Percentiles rank a stretch among this genome's conserved stretches.
These are phyloP conservation scores for Asterophora lycoperdoides DNA, from an alignment of 768 basidiomycete genomes.

Conservation along the genomic window DNA sequence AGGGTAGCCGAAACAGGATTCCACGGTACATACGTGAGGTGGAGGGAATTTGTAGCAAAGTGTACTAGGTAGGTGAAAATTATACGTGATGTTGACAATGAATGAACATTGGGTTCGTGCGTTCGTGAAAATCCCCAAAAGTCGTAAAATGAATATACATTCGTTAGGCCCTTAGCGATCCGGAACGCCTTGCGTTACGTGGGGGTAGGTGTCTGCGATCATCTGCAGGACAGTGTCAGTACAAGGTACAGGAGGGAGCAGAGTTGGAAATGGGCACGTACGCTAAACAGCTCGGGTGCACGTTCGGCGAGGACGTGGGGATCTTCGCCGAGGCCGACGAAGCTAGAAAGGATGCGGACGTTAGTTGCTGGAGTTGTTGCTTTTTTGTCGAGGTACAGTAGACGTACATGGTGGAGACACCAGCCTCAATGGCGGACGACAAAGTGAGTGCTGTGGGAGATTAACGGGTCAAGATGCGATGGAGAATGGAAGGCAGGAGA, in stretches of 20 bases:
- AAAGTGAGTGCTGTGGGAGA: slow-evolving; percentile 52
- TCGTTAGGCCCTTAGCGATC: slow-evolving; percentile 1
- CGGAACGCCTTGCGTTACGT: slow-evolving; percentile 59
- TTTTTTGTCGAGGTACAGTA: background rate
- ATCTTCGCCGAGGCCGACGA: slow-evolving; percentile 83
- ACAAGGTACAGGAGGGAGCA: background rate
- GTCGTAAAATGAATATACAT: no score
- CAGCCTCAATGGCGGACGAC: slow-evolving; percentile 75
- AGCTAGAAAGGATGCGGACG: slow-evolving; percentile 35
- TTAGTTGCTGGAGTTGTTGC: background rate
- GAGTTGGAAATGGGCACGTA: slow-evolving; percentile 26
- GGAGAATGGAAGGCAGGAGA: background rate
- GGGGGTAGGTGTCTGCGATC: slow-evolving; percentile 64
- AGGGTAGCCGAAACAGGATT: no score
- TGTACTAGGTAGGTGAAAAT: no score
- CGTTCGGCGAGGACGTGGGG: slow-evolving; percentile 71
- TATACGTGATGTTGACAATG: no score
- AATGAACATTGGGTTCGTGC: no score
- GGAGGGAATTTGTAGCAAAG: no score
- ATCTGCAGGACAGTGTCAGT: slow-evolving; percentile 34
- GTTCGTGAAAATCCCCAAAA: no score
- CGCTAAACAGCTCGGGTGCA: slow-evolving; percentile 65
- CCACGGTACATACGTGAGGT: no score
- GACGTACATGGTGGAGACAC: slow-evolving; percentile 78
- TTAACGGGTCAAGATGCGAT: slow-evolving; percentile 5